phyloP scores from a whole-genome alignment of 1,284 basidiomycete genomes.

The Stereum hirsutum region DNA sequence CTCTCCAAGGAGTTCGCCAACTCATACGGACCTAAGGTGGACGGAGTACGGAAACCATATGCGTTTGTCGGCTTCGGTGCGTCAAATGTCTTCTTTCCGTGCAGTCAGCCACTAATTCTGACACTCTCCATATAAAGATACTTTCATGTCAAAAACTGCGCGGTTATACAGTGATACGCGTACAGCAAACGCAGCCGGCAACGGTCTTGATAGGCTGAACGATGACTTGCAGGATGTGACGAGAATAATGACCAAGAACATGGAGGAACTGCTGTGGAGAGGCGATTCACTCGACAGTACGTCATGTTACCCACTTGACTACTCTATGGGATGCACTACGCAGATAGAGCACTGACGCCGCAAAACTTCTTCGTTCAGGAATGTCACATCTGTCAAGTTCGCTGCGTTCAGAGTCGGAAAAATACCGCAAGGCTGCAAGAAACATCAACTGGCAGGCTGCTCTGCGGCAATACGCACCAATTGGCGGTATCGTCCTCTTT shows the following conservation, averaged over 20 bases:
- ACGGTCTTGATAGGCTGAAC: slow-evolving; percentile 82
- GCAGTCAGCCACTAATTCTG: neutral
- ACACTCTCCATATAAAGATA: slow-evolving; percentile 46
- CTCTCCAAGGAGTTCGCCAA: slow-evolving; percentile 91
- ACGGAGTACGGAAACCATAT: slow-evolving; percentile 81
- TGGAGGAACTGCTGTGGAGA: slow-evolving; percentile 98
- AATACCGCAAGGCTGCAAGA: slow-evolving; percentile 92
- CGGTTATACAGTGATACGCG: slow-evolving; percentile 92
- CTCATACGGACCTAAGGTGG: slow-evolving; percentile 88
- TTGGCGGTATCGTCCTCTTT: slow-evolving; percentile 74
- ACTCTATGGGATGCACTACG: neutral
- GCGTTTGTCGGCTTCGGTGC: slow-evolving; percentile 93
- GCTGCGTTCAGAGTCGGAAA: slow-evolving; percentile 94
- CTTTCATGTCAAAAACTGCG: slow-evolving; percentile 98
- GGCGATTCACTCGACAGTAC: slow-evolving; percentile 92
- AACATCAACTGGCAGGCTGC: slow-evolving; percentile 94
- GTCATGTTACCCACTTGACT: slow-evolving; percentile 18
- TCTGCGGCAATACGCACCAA: slow-evolving; percentile 91
- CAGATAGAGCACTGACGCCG: neutral
- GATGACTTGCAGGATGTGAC: slow-evolving; percentile 97
- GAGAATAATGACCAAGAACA: slow-evolving; percentile 99
- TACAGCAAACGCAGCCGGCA: slow-evolving; percentile 63
- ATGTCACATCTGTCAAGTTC: slow-evolving; percentile 99
- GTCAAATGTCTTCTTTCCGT: slow-evolving; percentile 22
- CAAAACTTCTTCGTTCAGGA: slow-evolving; percentile 36